Conservation (phyloP, 2,329 filamentous ascomycete species). For the Cladophialophora exuberans region DNA sequence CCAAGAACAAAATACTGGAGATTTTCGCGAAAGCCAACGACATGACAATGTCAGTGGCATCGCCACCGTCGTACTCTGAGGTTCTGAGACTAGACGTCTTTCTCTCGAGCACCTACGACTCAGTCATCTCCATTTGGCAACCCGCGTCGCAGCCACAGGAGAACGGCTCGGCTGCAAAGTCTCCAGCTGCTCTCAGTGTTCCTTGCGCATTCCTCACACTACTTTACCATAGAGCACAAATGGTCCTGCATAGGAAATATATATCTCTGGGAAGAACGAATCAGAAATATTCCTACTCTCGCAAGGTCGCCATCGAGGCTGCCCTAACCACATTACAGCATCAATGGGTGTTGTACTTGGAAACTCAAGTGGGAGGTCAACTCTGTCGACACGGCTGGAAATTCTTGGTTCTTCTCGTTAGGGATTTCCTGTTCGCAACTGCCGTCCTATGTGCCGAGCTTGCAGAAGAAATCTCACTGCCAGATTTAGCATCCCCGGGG, state of each 20-base stretch:
- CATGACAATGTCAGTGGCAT: conserved; percentile 16
- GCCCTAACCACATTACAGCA: conserved; percentile 48
- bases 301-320: conserved; percentile 49
- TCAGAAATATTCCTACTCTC: conserved; percentile 44
- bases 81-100: conserved; percentile 31
- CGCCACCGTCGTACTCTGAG: conserved; percentile 25
- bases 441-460: conserved; percentile 53
- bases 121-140: conserved; percentile 28
- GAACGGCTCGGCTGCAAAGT: conserved; percentile 10
- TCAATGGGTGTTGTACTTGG: conserved; percentile 48
- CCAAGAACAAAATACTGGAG: conserved; percentile 36
- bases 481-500: background rate
- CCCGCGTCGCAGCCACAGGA: conserved; percentile 19
- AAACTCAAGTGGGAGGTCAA: conserved; percentile 45
- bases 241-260: conserved; percentile 44
- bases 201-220: conserved; percentile 38
- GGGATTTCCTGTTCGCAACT: conserved; percentile 54
- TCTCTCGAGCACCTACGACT: conserved; percentile 29
- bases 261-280: conserved; percentile 42
- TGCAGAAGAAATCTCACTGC: conserved; percentile 34
- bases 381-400: conserved; percentile 49
- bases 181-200: conserved; percentile 23
- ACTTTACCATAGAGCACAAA: conserved; percentile 38
- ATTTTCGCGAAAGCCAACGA: conserved; percentile 34
- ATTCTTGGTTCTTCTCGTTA: conserved; percentile 46